Percentiles rank a stretch among this genome's conserved stretches.
Evolutionary conservation across 352 stramenopile genomes (phyloP).

Genomic region (Peronospora tabacina): DNA sequence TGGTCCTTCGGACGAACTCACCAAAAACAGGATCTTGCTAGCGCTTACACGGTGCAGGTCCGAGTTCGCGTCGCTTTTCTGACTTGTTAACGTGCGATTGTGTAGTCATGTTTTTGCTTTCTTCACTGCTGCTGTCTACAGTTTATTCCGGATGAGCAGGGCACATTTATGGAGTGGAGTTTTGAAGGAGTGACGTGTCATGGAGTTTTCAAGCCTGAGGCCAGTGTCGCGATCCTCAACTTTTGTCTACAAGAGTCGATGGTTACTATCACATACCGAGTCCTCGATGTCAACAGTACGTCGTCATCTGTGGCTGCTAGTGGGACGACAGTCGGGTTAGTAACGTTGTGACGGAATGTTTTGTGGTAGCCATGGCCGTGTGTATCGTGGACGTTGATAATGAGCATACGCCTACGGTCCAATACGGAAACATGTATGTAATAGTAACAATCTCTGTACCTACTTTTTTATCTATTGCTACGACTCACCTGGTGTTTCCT

Average conservation of each 20-base stretch:
- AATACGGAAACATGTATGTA: constrained; percentile 79
- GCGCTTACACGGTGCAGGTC: constrained; percentile 76
- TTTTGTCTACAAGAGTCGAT: constrained; percentile 77
- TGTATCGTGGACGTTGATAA: constrained; percentile 81
- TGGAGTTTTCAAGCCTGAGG: constrained; percentile 71
- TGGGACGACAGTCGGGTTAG: not conserved
- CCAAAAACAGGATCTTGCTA: constrained; percentile 62
- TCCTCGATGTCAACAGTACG: constrained; percentile 72
- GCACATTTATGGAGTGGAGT: constrained; percentile 83
- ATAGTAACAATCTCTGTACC: not conserved
- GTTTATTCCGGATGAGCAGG: constrained; percentile 74
- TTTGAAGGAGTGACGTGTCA: constrained; percentile 81
- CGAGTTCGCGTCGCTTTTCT: not conserved
- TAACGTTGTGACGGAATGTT: constrained; percentile 1
- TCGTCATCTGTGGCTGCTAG: not conserved
- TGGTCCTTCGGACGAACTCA: constrained; percentile 73
- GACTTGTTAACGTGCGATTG: too few species aligned
- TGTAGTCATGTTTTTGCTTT: not conserved
- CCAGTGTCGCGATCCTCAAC: constrained; percentile 78
- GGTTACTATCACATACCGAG: constrained; percentile 80
- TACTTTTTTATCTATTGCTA: not conserved
- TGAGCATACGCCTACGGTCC: constrained; percentile 71
- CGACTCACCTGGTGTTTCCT: not conserved
- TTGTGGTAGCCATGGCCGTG: constrained; percentile 59
- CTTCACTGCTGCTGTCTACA: constrained; percentile 8